phyloP scores from a whole-genome alignment of 495 filamentous ascomycete genomes.

The Schizothecium vesticola region DNA sequence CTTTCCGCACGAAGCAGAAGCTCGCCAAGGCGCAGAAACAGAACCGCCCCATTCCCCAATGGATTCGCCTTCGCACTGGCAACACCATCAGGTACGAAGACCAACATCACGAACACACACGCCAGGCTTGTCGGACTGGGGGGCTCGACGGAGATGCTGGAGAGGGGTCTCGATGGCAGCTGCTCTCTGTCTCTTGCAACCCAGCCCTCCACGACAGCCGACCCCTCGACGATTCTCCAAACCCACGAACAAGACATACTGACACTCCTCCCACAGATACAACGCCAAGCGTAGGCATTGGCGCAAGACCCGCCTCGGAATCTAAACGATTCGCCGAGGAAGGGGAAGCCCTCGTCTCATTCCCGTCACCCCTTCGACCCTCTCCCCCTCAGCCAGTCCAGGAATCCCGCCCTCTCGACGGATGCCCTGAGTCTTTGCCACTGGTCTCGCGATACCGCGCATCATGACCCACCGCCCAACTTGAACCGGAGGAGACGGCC shows the following conservation, averaged over 20 bases:
- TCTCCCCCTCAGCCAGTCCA: neutral
- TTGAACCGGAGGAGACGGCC: neutral
- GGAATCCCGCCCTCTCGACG: neutral
- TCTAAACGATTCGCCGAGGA: conserved; percentile 50
- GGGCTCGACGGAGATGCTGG: neutral
- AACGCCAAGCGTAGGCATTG: conserved; percentile 99
- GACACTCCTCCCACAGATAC: conserved; percentile 60
- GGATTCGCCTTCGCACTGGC: conserved; percentile 95
- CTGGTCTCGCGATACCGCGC: neutral
- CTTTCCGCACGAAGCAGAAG: conserved; percentile 99
- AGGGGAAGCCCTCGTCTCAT: neutral
- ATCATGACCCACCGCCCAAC: neutral
- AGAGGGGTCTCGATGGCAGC: neutral
- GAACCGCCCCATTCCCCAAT: conserved; percentile 99
- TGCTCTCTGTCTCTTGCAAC: neutral
- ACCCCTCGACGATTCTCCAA: neutral
- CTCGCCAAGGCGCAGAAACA: conserved; percentile 99
- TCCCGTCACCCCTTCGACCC: neutral
- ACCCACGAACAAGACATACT: neutral
- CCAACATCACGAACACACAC: neutral
- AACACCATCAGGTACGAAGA: conserved; percentile 94
- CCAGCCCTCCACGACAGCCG: neutral
- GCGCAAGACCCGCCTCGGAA: conserved; percentile 98
- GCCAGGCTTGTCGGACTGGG: neutral
- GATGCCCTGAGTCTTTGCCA: neutral